phyloP scores from a whole-genome alignment of 2,329 filamentous ascomycete genomes.

The Diaporthe caulivora region DNA sequence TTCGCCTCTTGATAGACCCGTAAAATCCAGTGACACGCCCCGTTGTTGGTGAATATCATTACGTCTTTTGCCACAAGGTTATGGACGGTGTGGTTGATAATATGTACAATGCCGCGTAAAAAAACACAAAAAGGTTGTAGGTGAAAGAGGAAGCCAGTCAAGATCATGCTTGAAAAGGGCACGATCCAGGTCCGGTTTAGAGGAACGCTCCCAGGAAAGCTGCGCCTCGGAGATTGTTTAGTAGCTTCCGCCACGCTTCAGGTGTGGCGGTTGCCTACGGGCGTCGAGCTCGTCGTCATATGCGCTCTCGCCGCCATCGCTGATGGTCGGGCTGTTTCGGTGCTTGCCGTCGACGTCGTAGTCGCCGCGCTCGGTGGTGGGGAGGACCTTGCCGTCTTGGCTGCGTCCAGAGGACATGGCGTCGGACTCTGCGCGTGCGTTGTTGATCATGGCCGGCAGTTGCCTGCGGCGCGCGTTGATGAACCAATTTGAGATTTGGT shows the following conservation, averaged over 20 bases:
- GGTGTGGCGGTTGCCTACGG: slow-evolving; percentile 49
- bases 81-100: slow-evolving; percentile 21
- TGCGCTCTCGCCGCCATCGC: slow-evolving; percentile 60
- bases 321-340: slow-evolving; percentile 53
- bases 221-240: not conserved
- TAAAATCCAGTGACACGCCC: not conserved
- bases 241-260: slow-evolving; percentile 58
- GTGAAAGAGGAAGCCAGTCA: not conserved
- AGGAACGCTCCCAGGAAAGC: not conserved
- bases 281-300: slow-evolving; percentile 59
- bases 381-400: slow-evolving; percentile 53
- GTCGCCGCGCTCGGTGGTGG: slow-evolving; percentile 54
- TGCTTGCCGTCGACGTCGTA: slow-evolving; percentile 52
- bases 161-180: not conserved
- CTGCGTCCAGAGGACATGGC: slow-evolving; percentile 55
- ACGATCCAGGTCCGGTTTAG: not conserved
- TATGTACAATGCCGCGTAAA: slow-evolving; percentile 34
- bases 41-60: slow-evolving; percentile 21
- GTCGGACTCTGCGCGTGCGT: slow-evolving; percentile 64
- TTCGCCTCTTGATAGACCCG: not conserved
- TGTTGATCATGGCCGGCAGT: slow-evolving; percentile 70
- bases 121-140: slow-evolving; percentile 5
- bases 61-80: slow-evolving; percentile 21
- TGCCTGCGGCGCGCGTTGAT: slow-evolving; percentile 81
- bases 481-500: slow-evolving; percentile 85